These are phyloP conservation scores for Colletotrichum lini DNA, from an alignment of 2,329 filamentous ascomycete genomes.

Conservation along the genomic window DNA sequence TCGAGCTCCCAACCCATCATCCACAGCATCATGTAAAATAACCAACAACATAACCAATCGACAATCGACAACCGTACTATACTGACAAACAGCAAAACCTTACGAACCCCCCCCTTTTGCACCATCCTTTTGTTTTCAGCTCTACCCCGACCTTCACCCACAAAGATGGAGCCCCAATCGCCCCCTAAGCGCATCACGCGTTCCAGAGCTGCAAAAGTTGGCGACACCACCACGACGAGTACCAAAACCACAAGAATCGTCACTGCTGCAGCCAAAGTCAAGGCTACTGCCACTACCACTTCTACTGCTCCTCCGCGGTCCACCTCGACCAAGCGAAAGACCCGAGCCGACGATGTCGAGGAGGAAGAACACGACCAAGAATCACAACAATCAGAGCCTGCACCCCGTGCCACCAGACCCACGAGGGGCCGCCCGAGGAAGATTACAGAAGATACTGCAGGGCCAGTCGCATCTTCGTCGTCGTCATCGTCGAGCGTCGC, in stretches of 20 bases:
- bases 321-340: slow-evolving; percentile 65
- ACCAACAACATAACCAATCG: slow-evolving; percentile 9
- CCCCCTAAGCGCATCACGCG: slow-evolving; percentile 74
- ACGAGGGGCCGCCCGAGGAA: slow-evolving; percentile 65
- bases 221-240: slow-evolving; percentile 51
- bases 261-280: slow-evolving; percentile 65
- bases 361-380: slow-evolving; percentile 60
- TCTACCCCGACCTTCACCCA: not conserved
- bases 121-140: slow-evolving; percentile 22
- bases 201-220: slow-evolving; percentile 59
- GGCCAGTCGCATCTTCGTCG: slow-evolving; percentile 34
- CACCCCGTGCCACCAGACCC: slow-evolving; percentile 53
- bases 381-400: slow-evolving; percentile 47
- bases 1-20: slow-evolving; percentile 19
- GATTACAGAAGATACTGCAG: slow-evolving; percentile 43
- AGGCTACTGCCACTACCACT: slow-evolving; percentile 51
- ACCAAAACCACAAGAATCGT: slow-evolving; percentile 61
- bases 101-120: slow-evolving; percentile 1
- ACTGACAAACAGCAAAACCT: slow-evolving; percentile 33
- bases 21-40: slow-evolving; percentile 38
- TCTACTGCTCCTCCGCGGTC: slow-evolving; percentile 47
- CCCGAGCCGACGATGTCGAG: slow-evolving; percentile 66
- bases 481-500: slow-evolving; percentile 39
- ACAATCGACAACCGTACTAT: slow-evolving; percentile 17
- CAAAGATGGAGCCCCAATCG: slow-evolving; percentile 65